These are phyloP conservation scores for Canavalia ensiformis DNA, from an alignment of 306 rosid species.

Conservation along the genomic window DNA sequence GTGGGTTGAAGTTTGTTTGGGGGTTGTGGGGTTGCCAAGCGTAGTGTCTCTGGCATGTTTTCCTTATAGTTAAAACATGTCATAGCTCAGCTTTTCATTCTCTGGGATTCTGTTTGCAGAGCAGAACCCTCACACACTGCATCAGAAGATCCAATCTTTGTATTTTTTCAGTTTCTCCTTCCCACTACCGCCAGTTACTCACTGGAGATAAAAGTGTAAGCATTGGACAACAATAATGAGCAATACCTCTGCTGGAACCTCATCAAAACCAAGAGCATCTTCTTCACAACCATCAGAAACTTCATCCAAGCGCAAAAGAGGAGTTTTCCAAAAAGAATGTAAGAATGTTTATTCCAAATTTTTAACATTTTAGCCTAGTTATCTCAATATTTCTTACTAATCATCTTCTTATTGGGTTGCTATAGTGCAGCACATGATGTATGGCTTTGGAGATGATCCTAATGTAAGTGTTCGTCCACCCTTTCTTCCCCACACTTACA, in stretches of 20 bases:
- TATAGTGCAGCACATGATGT: slow-evolving; percentile 98
- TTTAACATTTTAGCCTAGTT: background rate
- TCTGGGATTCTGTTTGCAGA: slow-evolving; percentile 20
- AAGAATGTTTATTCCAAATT: background rate
- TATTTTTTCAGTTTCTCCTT: background rate
- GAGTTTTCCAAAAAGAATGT: slow-evolving; percentile 93
- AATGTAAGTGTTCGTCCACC: slow-evolving; percentile 62
- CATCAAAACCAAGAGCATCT: slow-evolving; percentile 75
- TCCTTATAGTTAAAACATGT: background rate
- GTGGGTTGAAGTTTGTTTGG: slow-evolving; percentile 6
- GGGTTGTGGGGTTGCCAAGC: background rate
- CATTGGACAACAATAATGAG: slow-evolving; percentile 57
- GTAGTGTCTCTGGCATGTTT: background rate
- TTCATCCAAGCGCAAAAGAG: slow-evolving; percentile 83
- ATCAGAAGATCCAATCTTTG: background rate
- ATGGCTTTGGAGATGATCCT: slow-evolving; percentile 93
- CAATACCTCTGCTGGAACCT: slow-evolving; percentile 63
- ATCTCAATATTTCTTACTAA: background rate
- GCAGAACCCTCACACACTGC: background rate
- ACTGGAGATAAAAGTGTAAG: slow-evolving; percentile 23
- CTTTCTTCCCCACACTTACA: background rate
- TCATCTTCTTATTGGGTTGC: slow-evolving; percentile 1
- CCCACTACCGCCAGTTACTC: background rate
- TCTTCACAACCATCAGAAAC: slow-evolving; percentile 85
- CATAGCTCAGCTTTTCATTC: background rate